Conservation (phyloP, 305 asterid genomes). For the Solanum hybrid region DNA sequence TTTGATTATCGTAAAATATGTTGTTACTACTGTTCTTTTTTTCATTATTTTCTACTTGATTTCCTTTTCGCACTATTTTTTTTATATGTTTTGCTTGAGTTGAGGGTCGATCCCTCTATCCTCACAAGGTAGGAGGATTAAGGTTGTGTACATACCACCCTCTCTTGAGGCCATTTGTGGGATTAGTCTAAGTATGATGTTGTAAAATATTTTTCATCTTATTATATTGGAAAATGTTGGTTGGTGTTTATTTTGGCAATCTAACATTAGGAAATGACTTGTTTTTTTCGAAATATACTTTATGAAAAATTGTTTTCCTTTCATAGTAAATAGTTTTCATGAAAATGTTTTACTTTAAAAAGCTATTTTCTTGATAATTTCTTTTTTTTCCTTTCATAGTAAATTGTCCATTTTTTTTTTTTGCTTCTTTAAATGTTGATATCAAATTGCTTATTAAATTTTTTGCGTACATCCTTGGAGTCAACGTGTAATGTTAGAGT, state of each 20-base stretch:
- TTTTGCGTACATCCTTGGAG: background rate
- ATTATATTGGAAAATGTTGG: background rate
- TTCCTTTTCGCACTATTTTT: background rate
- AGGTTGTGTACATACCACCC: background rate
- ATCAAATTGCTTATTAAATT: background rate
- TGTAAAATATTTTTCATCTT: background rate
- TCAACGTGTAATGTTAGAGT: background rate
- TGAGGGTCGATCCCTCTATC: background rate
- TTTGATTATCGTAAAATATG: background rate
- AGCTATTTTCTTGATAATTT: background rate
- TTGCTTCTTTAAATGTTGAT: background rate
- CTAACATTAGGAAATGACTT: background rate
- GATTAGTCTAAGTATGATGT: background rate
- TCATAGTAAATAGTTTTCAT: background rate
- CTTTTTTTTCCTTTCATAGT: background rate
- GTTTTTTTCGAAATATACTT: background rate
- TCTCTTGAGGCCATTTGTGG: background rate
- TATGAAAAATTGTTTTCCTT: background rate
- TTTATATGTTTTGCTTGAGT: background rate
- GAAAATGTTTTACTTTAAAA: background rate
- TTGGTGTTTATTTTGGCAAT: background rate
- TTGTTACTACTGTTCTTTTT: background rate
- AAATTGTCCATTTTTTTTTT: background rate
- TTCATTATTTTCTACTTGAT: background rate
- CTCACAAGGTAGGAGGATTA: background rate